Evolutionary conservation across 2,329 filamentous ascomycete species (phyloP).

Genomic region (Aspergillus thermomutatus): DNA sequence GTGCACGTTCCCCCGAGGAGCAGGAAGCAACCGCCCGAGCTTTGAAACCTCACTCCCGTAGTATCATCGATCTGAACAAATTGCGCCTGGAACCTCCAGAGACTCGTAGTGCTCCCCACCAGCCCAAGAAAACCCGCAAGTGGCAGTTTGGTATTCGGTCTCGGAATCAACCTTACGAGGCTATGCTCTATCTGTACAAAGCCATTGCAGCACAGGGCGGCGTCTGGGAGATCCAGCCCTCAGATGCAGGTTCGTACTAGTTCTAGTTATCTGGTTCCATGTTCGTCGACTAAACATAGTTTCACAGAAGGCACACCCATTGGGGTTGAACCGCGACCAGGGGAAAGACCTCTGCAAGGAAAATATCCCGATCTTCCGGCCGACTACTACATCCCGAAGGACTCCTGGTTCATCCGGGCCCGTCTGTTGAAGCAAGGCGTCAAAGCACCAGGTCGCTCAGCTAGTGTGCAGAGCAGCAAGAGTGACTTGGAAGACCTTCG

Average conservation of each 20-base stretch:
- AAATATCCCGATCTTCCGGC: conserved; percentile 45
- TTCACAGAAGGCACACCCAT: conserved; percentile 28
- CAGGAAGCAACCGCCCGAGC: conserved; percentile 77
- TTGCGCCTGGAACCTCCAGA: conserved; percentile 57
- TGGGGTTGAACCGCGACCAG: conserved; percentile 34
- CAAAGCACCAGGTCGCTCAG: conserved; percentile 49
- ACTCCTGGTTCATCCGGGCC: conserved; percentile 91
- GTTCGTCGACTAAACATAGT: conserved; percentile 1
- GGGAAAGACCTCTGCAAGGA: conserved; percentile 39
- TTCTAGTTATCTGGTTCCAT: background rate
- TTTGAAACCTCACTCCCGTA: conserved; percentile 80
- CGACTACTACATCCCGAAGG: conserved; percentile 82
- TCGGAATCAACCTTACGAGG: conserved; percentile 89
- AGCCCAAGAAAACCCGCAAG: conserved; percentile 67
- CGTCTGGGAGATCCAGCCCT: conserved; percentile 67
- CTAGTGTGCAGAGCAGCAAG: conserved; percentile 38
- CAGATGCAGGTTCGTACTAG: conserved; percentile 34
- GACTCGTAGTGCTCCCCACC: conserved; percentile 40
- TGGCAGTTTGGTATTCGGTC: conserved; percentile 99
- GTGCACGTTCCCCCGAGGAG: conserved; percentile 55
- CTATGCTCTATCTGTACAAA: conserved; percentile 91
- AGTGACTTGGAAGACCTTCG: conserved; percentile 42
- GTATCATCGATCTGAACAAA: conserved; percentile 63
- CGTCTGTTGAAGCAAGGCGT: conserved; percentile 82
- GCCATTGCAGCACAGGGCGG: conserved; percentile 84